Base-by-base conservation (phyloP, 2,329 filamentous ascomycete genomes). In the Penicillium sp. region DNA sequence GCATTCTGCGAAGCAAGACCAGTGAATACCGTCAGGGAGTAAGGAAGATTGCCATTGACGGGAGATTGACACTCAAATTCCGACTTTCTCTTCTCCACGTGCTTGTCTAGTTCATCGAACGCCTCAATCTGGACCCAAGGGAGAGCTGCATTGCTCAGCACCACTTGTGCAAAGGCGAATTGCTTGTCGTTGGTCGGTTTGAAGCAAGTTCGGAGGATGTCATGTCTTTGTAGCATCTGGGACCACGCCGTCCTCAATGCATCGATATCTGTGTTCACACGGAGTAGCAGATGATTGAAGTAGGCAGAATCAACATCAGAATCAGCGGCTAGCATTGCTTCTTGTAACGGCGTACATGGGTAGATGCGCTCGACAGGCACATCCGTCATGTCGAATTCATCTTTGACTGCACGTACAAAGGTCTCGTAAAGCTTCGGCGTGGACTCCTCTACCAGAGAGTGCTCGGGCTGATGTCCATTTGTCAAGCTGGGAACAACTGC, bases 271-370 rank as follows among this genome's bases (percentile, higher is more conserved):
- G 75, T 72, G 4, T 67, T 68, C 6, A 94, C 62, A 5, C 76
- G 73, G 51, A 95, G 78, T 0, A 84, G 66, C 46, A 87, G 80
- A 39, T 79, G 79, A 62, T 95, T 95, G 58, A 78, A 81, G 62
- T 95, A 95, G 1, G 81, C 74, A 1, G 69, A 68, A 9, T 70
- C 64, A 1, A 67, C 67, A 2, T 51, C 72, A 58, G 69, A 69
- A 22, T 69, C 69, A 7, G 80, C 78, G 2, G 82, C 84, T 0
- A 95, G 73, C 89, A 95, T 95, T 0, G 85, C 86, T 69, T 94
- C 86, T 64, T 96, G 90, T 0, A 96, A 71, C 0, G 89, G 86
- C 1, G 89, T 94, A 62, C 90, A 95, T 0, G 89, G 89, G 4
- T 90, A 69, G 7, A 95, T 74, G 1, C 71, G 73, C 24, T 77